Percentiles rank a stretch among this genome's conserved stretches.
These are phyloP conservation scores for Hypoxylon rickii DNA, from an alignment of 495 filamentous ascomycete genomes.

Conservation along the genomic window DNA sequence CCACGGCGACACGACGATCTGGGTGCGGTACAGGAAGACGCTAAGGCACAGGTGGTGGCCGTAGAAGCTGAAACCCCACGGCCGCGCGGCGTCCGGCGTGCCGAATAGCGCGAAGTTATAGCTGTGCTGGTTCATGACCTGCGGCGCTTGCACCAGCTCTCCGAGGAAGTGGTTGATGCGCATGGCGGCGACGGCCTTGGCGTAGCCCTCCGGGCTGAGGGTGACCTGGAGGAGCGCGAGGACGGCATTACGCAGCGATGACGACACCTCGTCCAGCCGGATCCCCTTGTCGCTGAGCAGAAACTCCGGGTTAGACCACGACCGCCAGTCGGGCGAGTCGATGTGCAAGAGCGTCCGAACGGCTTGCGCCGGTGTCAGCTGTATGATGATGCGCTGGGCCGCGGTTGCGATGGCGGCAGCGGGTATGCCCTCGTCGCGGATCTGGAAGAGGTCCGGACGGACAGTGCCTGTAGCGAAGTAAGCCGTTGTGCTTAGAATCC, in stretches of 20 bases:
- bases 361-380: constrained; percentile 54
- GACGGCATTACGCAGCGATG: constrained; percentile 49
- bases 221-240: constrained; percentile 59
- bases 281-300: constrained; percentile 65
- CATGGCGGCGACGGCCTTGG: constrained; percentile 70
- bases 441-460: constrained; percentile 58
- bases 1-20: constrained; percentile 69
- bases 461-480: constrained; percentile 61
- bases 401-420: constrained; percentile 59
- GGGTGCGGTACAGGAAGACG: constrained; percentile 63
- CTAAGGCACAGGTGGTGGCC: constrained; percentile 77
- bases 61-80: constrained; percentile 78
- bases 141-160: constrained; percentile 61
- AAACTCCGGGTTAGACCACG: constrained; percentile 79
- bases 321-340: constrained; percentile 71
- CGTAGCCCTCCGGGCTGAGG: constrained; percentile 70
- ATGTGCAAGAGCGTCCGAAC: constrained; percentile 59
- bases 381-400: constrained; percentile 47
- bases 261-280: constrained; percentile 63
- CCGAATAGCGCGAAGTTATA: constrained; percentile 75
- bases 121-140: constrained; percentile 71
- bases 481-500: no score
- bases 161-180: constrained; percentile 80
- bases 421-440: constrained; percentile 65
- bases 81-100: constrained; percentile 53